A percentile compares a stretch with the other conserved stretches of the same genome.
phyloP scores from a whole-genome alignment of 176 grass and related monocot species.

The Carex kokanica region DNA sequence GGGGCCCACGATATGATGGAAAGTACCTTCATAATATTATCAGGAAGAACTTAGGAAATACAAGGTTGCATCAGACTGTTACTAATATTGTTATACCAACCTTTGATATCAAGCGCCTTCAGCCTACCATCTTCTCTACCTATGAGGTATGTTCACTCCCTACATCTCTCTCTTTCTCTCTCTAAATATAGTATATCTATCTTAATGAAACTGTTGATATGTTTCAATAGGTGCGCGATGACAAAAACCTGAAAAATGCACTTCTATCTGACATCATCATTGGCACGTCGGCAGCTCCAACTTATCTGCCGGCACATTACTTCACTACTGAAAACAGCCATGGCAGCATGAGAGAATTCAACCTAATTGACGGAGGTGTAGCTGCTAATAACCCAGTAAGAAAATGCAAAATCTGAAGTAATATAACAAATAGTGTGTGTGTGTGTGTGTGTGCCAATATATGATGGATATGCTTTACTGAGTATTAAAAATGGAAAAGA shows the following conservation, averaged over 20 bases:
- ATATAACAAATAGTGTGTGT: background rate
- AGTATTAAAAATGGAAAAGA: background rate
- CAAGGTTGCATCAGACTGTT: slow-evolving; percentile 61
- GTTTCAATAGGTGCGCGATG: slow-evolving; percentile 36
- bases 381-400: slow-evolving; percentile 82
- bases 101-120: slow-evolving; percentile 81
- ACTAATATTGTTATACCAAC: slow-evolving; percentile 77
- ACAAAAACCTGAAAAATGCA: slow-evolving; percentile 46
- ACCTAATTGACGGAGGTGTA: slow-evolving; percentile 81
- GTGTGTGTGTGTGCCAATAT: no score
- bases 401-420: background rate
- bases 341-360: slow-evolving; percentile 67
- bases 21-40: slow-evolving; percentile 77
- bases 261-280: slow-evolving; percentile 84
- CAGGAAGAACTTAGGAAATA: slow-evolving; percentile 56
- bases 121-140: slow-evolving; percentile 74
- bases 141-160: slow-evolving; percentile 41
- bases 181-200: background rate
- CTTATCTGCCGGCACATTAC: slow-evolving; percentile 74
- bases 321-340: slow-evolving; percentile 53
- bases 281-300: slow-evolving; percentile 74
- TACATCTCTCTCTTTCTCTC: background rate
- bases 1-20: slow-evolving; percentile 72
- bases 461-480: background rate
- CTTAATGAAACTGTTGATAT: background rate